Evolutionary conservation across 2,329 filamentous ascomycete species (phyloP), one percentile per base, ranked within the genome.

Genomic region (Fusarium napiforme): DNA sequence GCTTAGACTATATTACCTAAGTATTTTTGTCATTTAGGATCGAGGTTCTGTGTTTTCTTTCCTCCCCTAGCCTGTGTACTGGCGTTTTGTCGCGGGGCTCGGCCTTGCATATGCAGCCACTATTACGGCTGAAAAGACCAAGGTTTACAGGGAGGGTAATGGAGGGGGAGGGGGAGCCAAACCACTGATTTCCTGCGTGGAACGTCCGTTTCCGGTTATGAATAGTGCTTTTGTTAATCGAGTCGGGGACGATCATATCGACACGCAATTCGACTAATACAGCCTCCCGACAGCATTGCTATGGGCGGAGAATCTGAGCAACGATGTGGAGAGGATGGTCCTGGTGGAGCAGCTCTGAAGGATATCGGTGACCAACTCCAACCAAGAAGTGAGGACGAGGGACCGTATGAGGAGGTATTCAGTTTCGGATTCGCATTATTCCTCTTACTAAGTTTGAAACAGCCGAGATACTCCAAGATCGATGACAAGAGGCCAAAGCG

Each of bases 81-180:
- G 36, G 50, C 50, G 36, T 39, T 40, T 40, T 55, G 26, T 30
- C 7, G n/a, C 15, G 18, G 49, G 50, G 2, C 23, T 53, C 3
- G 34, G 36, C 26, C 26, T 55, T 18, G 52, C 26, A 23, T 42
- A 30, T 55, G 52, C 52, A 55, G 52, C 52, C 52, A 55, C 52
- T 55, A 40, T 42, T 7, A 39, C 34, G 36, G 52, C 21, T 42
- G 19, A 28, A 55, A 10, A 42, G 26, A 32, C 26, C 18, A 55
- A 55, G 18, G 26, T 30, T 30, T 23, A 18, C 36, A 55, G 10
- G 21, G 36, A 30, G 36, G 23, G 19, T 30, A 7, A n/a, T 39
- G 50, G 50, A 30, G 34, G 34, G 49, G 26, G 9, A n/a, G n/a
- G n/a, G n/a, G 2, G n/a, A 40, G 36, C 4, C 4, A n/a, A 5